Base-by-base conservation (phyloP, 164 flowering plant species). In the Liquidambar formosana region DNA sequence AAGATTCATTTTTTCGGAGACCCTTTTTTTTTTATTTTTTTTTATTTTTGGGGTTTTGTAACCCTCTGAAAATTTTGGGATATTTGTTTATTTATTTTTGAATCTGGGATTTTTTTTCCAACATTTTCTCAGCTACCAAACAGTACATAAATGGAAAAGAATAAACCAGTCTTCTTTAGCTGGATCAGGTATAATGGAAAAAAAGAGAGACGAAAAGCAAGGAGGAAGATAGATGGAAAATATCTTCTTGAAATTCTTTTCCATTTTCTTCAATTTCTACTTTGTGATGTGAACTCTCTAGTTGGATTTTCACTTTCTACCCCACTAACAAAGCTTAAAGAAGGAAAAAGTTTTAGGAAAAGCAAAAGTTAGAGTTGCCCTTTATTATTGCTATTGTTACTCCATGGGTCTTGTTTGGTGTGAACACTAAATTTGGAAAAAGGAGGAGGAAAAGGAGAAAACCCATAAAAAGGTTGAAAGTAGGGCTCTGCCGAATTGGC, bases 181-280 rank as follows among this genome's bases (percentile, higher is more conserved):
- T 66, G 76, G 74, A 75, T 70, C 66, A 45, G 53, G 67, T 41
- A 67, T 54, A 67, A 18, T 23, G 58, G n/a, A 65, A 14, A 61
- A 63, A 54, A 33, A 53, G 38, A 70, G 57, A 25, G 2, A 48
- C 33, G 73, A 43, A 66, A 52, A 52, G 3, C 57, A n/a, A 53
- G 9, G 25, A 15, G 9, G 57, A 53, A 53, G 57, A 53, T 28
- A n/a, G n/a, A n/a, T n/a, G n/a, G n/a, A n/a, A n/a, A n/a, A n/a
- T n/a, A n/a, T n/a, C n/a, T n/a, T n/a, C n/a, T n/a, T n/a, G n/a
- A n/a, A n/a, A n/a, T n/a, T 43, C 57, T 49, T 65, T 64, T 70
- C 65, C 45, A 23, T 67, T 61, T 61, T 38, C n/a, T 67, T 67
- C 19, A 38, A 43, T 65, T 59, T 63, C 56, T n/a, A 10, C 22